Percentiles rank a stretch among this genome's conserved stretches.
Evolutionary conservation across 768 basidiomycete species (phyloP).

Genomic region (Chalciporus pseudorubinellus): DNA sequence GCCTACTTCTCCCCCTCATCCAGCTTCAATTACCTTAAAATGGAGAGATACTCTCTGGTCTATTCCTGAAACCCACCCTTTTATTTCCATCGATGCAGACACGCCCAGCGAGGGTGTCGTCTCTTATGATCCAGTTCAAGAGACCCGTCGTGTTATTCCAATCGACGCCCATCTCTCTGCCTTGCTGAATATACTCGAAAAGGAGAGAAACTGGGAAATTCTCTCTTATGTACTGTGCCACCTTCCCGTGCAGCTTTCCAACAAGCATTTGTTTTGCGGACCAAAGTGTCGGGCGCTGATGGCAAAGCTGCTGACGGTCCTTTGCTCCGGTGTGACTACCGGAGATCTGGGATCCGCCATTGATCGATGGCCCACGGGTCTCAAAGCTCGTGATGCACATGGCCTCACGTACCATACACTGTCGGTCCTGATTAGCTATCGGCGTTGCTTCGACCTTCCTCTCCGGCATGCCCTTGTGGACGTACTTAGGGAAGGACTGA

Average conservation of each 20-base stretch:
- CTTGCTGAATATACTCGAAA: constrained; percentile 63
- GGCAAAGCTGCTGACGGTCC: constrained; percentile 54
- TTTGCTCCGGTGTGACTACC: constrained; percentile 65
- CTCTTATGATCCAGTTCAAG: constrained; percentile 57
- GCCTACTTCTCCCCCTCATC: constrained; percentile 27
- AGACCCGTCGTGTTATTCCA: constrained; percentile 53
- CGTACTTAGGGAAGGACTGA: constrained; percentile 66
- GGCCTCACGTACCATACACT: constrained; percentile 86
- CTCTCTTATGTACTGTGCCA: constrained; percentile 90
- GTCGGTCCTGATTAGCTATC: constrained; percentile 85
- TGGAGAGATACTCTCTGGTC: constrained; percentile 58
- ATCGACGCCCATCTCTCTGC: constrained; percentile 70
- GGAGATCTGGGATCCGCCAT: constrained; percentile 56
- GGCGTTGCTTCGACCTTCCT: constrained; percentile 67
- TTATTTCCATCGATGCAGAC: constrained; percentile 52
- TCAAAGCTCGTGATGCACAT: constrained; percentile 80
- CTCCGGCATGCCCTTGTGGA: constrained; percentile 71
- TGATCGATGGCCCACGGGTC: constrained; percentile 55
- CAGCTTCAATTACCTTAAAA: constrained; percentile 30
- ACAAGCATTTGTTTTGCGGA: constrained; percentile 97
- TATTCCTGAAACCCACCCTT: constrained; percentile 63
- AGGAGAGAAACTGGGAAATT: constrained; percentile 88
- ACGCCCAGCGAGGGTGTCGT: constrained; percentile 65
- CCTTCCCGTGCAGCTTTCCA: constrained; percentile 85
- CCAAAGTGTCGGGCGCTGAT: constrained; percentile 69